Base-by-base conservation (phyloP, 306 rosid species). In the Begonia peltatifolia region DNA sequence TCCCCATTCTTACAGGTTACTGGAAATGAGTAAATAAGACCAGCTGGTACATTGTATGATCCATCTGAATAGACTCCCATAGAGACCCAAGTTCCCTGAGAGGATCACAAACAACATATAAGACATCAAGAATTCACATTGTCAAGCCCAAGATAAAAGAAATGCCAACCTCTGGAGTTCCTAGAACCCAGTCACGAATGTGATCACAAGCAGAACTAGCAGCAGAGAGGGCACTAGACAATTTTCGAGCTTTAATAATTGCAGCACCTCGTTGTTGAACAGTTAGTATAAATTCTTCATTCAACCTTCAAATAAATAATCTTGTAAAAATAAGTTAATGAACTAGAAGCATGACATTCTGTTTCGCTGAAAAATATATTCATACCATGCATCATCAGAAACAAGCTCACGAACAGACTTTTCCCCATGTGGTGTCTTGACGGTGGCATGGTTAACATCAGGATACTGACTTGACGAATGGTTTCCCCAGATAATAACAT, bases 51-150 rank as follows among this genome's bases (percentile, higher is more conserved):
- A 59, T 81, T 72, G 87, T 86, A 92, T 6, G 99, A 92, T 55
- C 96, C 96, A 70, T 92, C 99, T 17, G 99, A 92, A 61, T 86
- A 86, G 18, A 87, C 94, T 63, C 99, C 99, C 99, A 92, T 86
- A 49, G 48, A 44, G 12, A 44, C 48, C 48, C 12, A 44, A 44
- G 48, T 44, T 44, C 48, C 48, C 48, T 44, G 48, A 44, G 12
- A n/a, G 48, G 14, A 44, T 11, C 6, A 4, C 12, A 44, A 44
- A n/a, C 12, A 44, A 44, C 48, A 44, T 4, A n/a, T 44, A n/a
- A 44, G 48, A 44, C 12, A 44, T 44, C 12, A 44, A 3, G 14
- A 3, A 3, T 44, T 10, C 4, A 44, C 12, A n/a, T 50, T 6
- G 20, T 4, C 0, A 20, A n/a, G 18, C 9, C 11, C 17, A 2